These are phyloP conservation scores for Candida quercuum DNA, from an alignment of 805 yeast genomes.

Conservation along the genomic window DNA sequence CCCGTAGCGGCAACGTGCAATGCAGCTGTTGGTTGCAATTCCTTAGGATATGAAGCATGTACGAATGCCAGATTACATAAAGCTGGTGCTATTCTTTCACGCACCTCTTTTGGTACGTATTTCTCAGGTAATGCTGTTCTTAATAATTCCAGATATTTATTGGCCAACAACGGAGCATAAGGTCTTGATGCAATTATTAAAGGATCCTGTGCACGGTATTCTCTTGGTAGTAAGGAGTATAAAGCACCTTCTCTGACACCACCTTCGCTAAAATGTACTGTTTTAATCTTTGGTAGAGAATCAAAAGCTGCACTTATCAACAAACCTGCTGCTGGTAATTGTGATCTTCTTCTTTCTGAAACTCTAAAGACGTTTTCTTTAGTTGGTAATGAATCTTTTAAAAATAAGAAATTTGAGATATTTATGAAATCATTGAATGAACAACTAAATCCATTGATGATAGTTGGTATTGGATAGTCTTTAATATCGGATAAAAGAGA, in stretches of 20 bases:
- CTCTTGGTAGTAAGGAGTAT: conserved; percentile 54
- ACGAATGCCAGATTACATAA: conserved; percentile 70
- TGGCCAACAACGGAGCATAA: conserved; percentile 62
- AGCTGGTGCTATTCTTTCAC: conserved; percentile 60
- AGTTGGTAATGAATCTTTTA: conserved; percentile 43
- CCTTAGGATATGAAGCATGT: conserved; percentile 73
- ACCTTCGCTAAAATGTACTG: conserved; percentile 68
- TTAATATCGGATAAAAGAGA: conserved; percentile 44
- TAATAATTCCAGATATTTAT: conserved; percentile 48
- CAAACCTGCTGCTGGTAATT: conserved; percentile 65
- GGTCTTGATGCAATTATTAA: conserved; percentile 63
- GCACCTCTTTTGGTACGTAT: conserved; percentile 53
- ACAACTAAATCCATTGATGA: conserved; percentile 64
- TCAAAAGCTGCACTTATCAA: conserved; percentile 58
- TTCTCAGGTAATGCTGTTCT: conserved; percentile 52
- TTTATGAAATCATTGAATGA: conserved; percentile 45
- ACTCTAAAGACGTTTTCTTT: conserved; percentile 52
- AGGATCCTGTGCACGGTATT: conserved; percentile 63
- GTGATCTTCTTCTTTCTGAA: conserved; percentile 59
- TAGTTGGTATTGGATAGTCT: conserved; percentile 63
- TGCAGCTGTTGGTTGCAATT: conserved; percentile 70
- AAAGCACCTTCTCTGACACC: conserved; percentile 76
- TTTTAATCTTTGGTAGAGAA: conserved; percentile 52
- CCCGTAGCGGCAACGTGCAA: conserved; percentile 71
- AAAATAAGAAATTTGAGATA: conserved; percentile 44